Evolutionary conservation across 148 eudicot species (phyloP), one percentile per base, ranked within the genome.

Genomic region (Cornus florida): DNA sequence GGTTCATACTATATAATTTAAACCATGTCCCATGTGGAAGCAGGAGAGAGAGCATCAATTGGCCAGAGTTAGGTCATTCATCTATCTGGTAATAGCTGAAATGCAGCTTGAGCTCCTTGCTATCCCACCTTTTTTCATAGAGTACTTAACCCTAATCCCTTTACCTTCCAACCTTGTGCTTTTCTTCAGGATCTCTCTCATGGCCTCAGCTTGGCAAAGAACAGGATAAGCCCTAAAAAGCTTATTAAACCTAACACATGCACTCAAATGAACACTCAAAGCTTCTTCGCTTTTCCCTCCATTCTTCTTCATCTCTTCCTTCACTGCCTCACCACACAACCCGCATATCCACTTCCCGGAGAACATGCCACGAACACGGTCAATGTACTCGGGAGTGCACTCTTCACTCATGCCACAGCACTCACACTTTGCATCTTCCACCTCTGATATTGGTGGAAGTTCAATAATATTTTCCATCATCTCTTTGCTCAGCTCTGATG

Each of bases 331-430:
- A 0, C 86, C 81, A 59, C 94, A 90, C 22, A 91, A 67, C 41
- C 93, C 94, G 39, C 93, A 92, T 57, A 93, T 84, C 93, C 93
- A 91, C 83, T 88, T 91, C 19, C 96, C 92, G 0, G 66, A 72
- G 79, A 84, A 87, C 83, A 82, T 88, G 13, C 82, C 87, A 2
- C 89, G 86, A 14, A 92, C 90, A 48, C 69, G 73, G 31, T 72
- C 84, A 77, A 91, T 78, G 83, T 93, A 92, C 82, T 88, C 91
- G 0, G 86, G 90, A 1, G 97, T 93, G 87, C 88, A 93, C 86
- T 93, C 97, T 70, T 93, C 97, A 10, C 83, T 77, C 97, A 93
- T 91, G 24, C 92, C 95, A 78, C 97, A 93, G 73, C 97, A 93
- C 82, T 93, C 97, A 48, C 97, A 93, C 74, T 86, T 93, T n/a